Evolutionary conservation across 1,139 yeast species (phyloP), one percentile per base, ranked within the genome.

Genomic region (Diutina scorzettiae): DNA sequence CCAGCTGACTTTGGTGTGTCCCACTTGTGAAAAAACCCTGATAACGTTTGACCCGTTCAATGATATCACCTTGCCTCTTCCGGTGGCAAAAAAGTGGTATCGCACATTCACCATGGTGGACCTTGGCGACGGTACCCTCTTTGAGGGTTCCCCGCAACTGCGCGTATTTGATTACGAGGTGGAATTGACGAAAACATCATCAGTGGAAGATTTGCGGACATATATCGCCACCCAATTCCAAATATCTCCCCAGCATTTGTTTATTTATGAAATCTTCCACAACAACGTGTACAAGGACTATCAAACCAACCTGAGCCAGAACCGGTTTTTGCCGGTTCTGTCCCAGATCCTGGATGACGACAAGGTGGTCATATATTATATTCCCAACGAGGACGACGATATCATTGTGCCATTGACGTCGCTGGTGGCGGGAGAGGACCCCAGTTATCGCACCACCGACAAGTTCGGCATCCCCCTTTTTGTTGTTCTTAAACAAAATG

Each of bases 1-100:
- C 58, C 84, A 86, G 57, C 86, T 96, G 3, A 86, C 96, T 0
- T 64, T 91, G 46, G 74, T 83, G 6, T 91, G 98, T 55, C 97
- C 98, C 0, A 78, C 64, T 18, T 91, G 98, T 59, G 58, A 71
- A 9, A 82, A 82, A 50, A 76, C 85, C 3, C 83, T 95, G 24
- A 73, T 89, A 21, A 89, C 97, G 0, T 91, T 89, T 62, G 98
- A 91, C 56, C 98, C 98, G 0, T 91, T 80, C 55, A 85, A 80
- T 63, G 97, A 87, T 54, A 63, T 91, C 49, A 89, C 98, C 0
- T 64, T 91, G 41, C 97, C 97, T 0, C 64, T 91, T 37, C 97
- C 97, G 0, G 77, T 82, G 11, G 76, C 76, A 42, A 75, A 78
- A 41, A 69, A 73, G 45, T 89, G 97, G 96, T 63, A 67, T 30